Base-by-base conservation (phyloP, 345 rosid genomes). In the Hevea brasiliensis region DNA sequence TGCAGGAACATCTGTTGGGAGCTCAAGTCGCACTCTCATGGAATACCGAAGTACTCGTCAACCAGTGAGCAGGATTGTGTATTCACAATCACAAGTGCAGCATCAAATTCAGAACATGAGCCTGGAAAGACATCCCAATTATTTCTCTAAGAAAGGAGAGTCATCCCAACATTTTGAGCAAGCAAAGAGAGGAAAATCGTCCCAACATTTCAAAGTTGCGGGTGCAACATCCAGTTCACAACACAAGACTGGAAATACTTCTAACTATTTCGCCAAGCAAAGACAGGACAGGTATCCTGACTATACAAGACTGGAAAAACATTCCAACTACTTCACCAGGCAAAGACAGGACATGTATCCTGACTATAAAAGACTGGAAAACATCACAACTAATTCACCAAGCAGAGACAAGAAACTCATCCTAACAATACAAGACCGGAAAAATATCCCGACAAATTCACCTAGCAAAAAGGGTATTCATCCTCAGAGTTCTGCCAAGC, bases 51-150 rank as follows among this genome's bases (percentile, higher is more conserved):
- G 61, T 63, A 29, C 73, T 20, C 72, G 45, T 61, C 81, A 47
- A 23, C 75, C 74, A 29, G 72, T 65, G 20, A 84, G 81, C 10
- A 55, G 18, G 74, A 24, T 69, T 2, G 17, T 60, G 54, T 17
- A 59, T n/a, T 41, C 66, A 58, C 44, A 83, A n/a, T 32, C 78
- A 44, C 81, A 74, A 72, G 66, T 63, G 61, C 82, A 82, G 55
- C 63, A 48, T 69, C 83, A 64, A 53, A 61, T 66, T 68, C 82
- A 42, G 53, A 61, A 37, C 37, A 44, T 12, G 6, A 73, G 75
- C 59, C 65, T 29, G 24, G 77, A 58, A 53, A 74, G 10, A 12
- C 61, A 4, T 59, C 63, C 76, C n/a, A 44, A 24, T n/a, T 15
- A 24, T 26, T 29, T 29, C 3, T 8, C 9, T 20, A 45, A 51